Base-by-base conservation (phyloP, 345 rosid genomes). In the Camelina hispida region DNA sequence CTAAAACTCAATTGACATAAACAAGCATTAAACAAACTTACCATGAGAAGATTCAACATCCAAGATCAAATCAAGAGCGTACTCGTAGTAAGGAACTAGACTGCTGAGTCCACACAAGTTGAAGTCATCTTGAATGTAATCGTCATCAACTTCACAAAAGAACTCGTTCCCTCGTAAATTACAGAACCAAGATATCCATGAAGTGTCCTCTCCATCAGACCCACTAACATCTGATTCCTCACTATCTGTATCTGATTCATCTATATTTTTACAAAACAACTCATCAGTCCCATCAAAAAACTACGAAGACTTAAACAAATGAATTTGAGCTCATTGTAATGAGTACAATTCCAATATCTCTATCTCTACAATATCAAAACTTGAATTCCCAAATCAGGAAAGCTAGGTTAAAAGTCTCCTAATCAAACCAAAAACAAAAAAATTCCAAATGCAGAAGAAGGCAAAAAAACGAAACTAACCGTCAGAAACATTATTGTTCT, bases 61-160 rank as follows among this genome's bases (percentile, higher is more conserved):
- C 87, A 91, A 83, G 81, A 91, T 91, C 78, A 93, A 82, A 85
- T 93, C 98, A 68, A 93, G 96, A 18, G 98, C 98, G 28, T 91
- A 91, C 73, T 93, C 97, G 72, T 93, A 93, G 78, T 91, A 94
- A 0, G 97, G 97, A 71, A 91, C 93, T 79, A 86, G 89, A 79
- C 86, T 84, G 87, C 93, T 88, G 67, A 94, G 82, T 63, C 97
- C 98, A 54, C 98, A 94, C 56, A 94, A 87, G 82, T 94, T 94
- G 66, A 94, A 94, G 67, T 91, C 97, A 83, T 94, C 97, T 63
- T 95, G 97, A 58, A 95, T 87, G 77, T 95, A 95, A 74, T 91
- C 99, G 79, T 90, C 99, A 76, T 90, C 99, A 73, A 94, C 97
- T 83, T 91, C 99, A 74, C 96, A 94, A 69, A 95, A 95, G 84